These are phyloP conservation scores for Anthracocystis panici-leucophaei DNA, from an alignment of 1,284 basidiomycete genomes.

Conservation along the genomic window DNA sequence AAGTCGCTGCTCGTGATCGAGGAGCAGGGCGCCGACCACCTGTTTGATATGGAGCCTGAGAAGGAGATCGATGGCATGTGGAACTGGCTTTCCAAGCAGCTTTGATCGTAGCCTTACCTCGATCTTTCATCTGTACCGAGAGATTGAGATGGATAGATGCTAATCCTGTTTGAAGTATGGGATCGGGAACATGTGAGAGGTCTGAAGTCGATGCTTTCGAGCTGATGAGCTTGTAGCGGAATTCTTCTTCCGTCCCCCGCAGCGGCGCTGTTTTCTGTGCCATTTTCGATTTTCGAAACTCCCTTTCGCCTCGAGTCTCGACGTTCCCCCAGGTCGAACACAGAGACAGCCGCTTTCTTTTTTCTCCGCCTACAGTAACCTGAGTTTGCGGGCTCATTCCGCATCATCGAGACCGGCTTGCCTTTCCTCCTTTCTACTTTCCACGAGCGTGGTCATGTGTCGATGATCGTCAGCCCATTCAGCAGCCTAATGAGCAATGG, in stretches of 20 bases:
- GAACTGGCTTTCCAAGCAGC: constrained; percentile 30
- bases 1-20: constrained; percentile 23
- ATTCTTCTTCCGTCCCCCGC: constrained; percentile 3
- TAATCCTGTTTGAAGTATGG: neutral
- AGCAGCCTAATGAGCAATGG: neutral
- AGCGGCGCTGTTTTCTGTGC: neutral
- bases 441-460: neutral
- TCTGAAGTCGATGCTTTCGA: neutral
- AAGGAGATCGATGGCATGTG: constrained; percentile 40
- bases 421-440: neutral
- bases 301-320: neutral
- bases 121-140: neutral
- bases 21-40: constrained; percentile 43
- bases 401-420: constrained; percentile 1
- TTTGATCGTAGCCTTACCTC: neutral
- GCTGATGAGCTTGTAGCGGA: neutral
- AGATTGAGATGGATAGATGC: neutral
- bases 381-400: constrained; percentile 7
- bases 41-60: constrained; percentile 48
- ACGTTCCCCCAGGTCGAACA: constrained; percentile 1
- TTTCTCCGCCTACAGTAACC: neutral
- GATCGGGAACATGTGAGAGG: neutral
- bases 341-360: neutral
- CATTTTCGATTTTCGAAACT: neutral
- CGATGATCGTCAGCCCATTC: neutral